Evolutionary conservation across 495 filamentous ascomycete genomes (phyloP), one percentile per base, ranked within the genome.

Genomic region (Bacidia rubella): DNA sequence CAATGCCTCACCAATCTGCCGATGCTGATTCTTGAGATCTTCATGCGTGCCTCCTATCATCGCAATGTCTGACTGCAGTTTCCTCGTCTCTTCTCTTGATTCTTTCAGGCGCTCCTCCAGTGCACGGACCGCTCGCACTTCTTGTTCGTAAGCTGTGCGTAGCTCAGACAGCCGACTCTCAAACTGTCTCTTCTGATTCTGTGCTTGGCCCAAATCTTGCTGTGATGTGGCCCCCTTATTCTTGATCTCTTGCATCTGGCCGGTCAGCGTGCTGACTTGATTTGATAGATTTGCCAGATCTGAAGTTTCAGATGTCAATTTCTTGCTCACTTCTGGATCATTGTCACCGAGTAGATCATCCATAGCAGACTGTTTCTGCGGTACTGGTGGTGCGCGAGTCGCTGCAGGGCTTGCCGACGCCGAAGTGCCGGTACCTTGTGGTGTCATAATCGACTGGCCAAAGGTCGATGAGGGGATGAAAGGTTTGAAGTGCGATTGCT

Each of bases 251-350:
- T 92, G 85, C 77, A 95, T 95, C 71, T 98, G 88, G 65, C 85
- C 92, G 1, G 88, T 80, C 52, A 98, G 67, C 5, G 81, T 86
- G 4, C 87, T 82, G 52, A 98, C 85, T 65, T 97, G 90, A 64
- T 95, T 97, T 4, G 89, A 95, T 51, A 98, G 68, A 61, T 98
- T 98, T 25, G 89, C 92, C n/a, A 97, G 74, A 61, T 98, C 92
- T 1, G 84, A 82, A 3, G 88, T 92, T 65, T 98, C 92, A 53
- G 79, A 81, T 0, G 81, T 90, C 44, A 97, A 68, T 61, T 83
- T 90, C 63, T 85, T 93, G 63, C 79, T 88, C 46, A 89, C 77
- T 63, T 95, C 90, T 2, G 87, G 86, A 54, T 97, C 92, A 52
- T 83, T 84, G 56, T 95, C 92, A 20, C 93, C 92, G 10, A 97